Conservation (phyloP, 768 basidiomycete species). For the Termitomyces sp. region DNA sequence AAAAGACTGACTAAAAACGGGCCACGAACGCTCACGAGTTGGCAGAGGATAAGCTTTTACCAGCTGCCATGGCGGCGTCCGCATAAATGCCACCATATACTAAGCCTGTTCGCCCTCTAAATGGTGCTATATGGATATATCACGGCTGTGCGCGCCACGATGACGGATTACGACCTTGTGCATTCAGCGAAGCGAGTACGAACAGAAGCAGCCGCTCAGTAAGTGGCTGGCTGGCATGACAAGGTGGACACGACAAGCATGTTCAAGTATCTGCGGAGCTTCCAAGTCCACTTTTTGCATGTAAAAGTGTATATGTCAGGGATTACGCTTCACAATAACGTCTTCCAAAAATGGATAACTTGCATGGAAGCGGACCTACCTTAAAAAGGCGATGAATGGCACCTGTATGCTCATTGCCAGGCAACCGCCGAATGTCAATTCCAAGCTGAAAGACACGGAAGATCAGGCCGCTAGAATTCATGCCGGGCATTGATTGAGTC, state of each 20-base stretch:
- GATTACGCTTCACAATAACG: neutral
- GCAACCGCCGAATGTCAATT: neutral
- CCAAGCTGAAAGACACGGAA: neutral
- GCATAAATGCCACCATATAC: neutral
- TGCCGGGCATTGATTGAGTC: neutral
- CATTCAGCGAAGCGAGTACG: neutral
- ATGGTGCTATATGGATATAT: neutral
- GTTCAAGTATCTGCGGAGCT: neutral
- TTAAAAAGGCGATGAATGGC: neutral
- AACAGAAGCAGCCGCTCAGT: too few relatives aligned
- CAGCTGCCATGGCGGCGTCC: neutral
- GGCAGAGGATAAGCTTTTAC: neutral
- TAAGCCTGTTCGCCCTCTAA: neutral
- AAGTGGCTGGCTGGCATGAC: neutral
- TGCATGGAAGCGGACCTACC: neutral
- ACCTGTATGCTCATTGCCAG: neutral
- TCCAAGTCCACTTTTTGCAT: neutral
- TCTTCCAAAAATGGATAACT: neutral
- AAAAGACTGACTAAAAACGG: neutral
- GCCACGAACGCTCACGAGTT: neutral
- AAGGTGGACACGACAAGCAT: too few relatives aligned
- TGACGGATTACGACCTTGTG: neutral
- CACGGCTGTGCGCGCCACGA: neutral
- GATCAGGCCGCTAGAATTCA: neutral
- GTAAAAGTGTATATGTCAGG: neutral